A percentile compares a stretch with the other conserved stretches of the same genome.
Conservation (phyloP, 1,139 yeast species). For the Geotrichum fermentans region DNA sequence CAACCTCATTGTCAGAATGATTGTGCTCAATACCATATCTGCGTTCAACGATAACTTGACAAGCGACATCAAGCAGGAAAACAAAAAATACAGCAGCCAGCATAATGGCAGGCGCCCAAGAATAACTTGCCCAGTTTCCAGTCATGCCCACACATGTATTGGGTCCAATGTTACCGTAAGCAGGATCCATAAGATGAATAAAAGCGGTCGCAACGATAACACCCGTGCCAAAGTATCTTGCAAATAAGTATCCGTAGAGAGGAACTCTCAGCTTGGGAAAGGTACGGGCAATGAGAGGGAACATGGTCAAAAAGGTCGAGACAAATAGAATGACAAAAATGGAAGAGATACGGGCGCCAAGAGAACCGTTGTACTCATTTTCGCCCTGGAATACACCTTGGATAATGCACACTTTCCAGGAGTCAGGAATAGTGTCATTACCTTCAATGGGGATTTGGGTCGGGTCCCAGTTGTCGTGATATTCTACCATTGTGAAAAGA, state of each 20-base stretch:
- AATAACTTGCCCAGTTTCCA: slow-evolving; percentile 14
- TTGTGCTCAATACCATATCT: slow-evolving; percentile 9
- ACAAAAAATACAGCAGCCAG: slow-evolving; percentile 10
- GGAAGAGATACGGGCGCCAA: slow-evolving; percentile 69
- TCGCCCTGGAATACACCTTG: slow-evolving; percentile 13
- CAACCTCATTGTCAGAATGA: slow-evolving; percentile 4
- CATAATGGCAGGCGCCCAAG: slow-evolving; percentile 16
- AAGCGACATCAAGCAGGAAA: slow-evolving; percentile 9
- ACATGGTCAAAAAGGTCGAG: slow-evolving; percentile 49
- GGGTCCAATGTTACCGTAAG: slow-evolving; percentile 13
- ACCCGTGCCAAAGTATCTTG: slow-evolving; percentile 72
- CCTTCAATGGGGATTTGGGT: slow-evolving; percentile 1
- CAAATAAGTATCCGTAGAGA: slow-evolving; percentile 57
- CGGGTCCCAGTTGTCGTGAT: slow-evolving; percentile 13
- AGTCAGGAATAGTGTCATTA: slow-evolving; percentile 10
- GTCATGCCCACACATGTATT: slow-evolving; percentile 15
- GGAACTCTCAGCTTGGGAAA: slow-evolving; percentile 39
- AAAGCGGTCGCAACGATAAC: slow-evolving; percentile 77
- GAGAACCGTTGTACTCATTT: slow-evolving; percentile 40
- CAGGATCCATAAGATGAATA: slow-evolving; percentile 54
- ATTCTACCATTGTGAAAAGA: slow-evolving; percentile 11
- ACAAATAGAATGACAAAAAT: slow-evolving; percentile 61
- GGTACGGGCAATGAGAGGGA: slow-evolving; percentile 37
- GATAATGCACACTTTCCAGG: slow-evolving; percentile 15
- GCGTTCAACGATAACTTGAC: slow-evolving; percentile 13